Base-by-base conservation (phyloP, 169 alveolate genomes). In the Eimeria necatrix region DNA sequence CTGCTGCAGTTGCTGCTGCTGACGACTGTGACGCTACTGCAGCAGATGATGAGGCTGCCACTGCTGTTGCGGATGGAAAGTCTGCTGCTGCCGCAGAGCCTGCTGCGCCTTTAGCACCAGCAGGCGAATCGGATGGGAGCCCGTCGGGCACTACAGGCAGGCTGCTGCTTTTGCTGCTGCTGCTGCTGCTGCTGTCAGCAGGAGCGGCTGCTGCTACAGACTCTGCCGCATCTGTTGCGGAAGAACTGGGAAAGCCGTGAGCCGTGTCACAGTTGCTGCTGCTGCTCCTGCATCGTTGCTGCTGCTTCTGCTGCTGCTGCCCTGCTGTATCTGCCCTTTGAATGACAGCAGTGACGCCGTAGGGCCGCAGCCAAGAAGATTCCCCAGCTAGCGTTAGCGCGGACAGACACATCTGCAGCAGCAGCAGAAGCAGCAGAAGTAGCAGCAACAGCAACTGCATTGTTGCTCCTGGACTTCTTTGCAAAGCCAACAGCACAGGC, bases 321-420 rank as follows among this genome's bases (percentile, higher is more conserved):
- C 9, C 26, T 9, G 71, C 48, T 24, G 64, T 20, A 16, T 52
- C 51, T 80, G 51, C 49, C 16, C 71, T n/a, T 49, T 52, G 70
- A 56, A 24, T 52, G 48, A 49, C 89, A 49, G 89, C 89, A n/a
- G 89, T 24, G 70, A 80, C 89, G 0, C 71, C 64, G 48, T 51
- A 80, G 1, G 85, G 85, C 12, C 85, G 85, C 60, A 74, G 85
- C 85, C 85, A 74, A 9, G 85, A 74, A 41, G 85, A 74, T 53
- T 74, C 89, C 89, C 89, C 73, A 4, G 89, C 49, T 7, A 70
- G 51, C 0, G 51, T 70, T 4, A 52, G 89, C n/a, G 60, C 71
- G 26, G 89, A 80, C 7, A 80, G 89, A 49, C 4, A n/a, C 70
- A n/a, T 68, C 80, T n/a, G 41, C 14, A 22, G 12, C n/a, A 12